phyloP scores from a whole-genome alignment of 2,329 filamentous ascomycete species.

The Amauroascus verrucosus region DNA sequence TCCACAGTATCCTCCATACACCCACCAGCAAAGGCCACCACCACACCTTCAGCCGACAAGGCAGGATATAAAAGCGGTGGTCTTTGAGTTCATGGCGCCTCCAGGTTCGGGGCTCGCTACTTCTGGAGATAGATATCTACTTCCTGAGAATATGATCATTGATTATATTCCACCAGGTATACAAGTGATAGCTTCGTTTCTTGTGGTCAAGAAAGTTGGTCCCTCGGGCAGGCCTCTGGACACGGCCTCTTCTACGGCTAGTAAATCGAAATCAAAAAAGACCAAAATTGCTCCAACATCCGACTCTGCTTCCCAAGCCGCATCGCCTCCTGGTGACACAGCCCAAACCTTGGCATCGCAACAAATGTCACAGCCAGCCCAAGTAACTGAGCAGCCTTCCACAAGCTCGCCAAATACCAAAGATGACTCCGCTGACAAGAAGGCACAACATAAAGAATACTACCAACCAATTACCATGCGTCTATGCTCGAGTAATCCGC shows the following conservation, averaged over 20 bases:
- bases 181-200: conserved; percentile 39
- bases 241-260: conserved; percentile 18
- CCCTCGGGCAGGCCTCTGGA: conserved; percentile 23
- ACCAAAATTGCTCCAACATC: conserved; percentile 17
- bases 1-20: conserved; percentile 28
- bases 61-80: conserved; percentile 37
- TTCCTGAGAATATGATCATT: conserved; percentile 41
- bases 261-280: conserved; percentile 33
- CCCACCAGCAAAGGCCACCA: conserved; percentile 23
- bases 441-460: conserved; percentile 34
- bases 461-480: conserved; percentile 48
- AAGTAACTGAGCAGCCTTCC: conserved; percentile 20
- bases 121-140: conserved; percentile 40
- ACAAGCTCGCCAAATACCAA: conserved; percentile 9
- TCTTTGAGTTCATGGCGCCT: conserved; percentile 40
- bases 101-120: conserved; percentile 34
- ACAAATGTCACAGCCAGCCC: conserved; percentile 4
- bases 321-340: conserved; percentile 19
- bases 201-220: conserved; percentile 37
- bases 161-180: conserved; percentile 39
- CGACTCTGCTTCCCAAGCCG: conserved; percentile 18
- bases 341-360: conserved; percentile 4
- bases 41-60: conserved; percentile 26
- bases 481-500: conserved; percentile 43
- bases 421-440: neutral